Conservation (phyloP, 2,329 filamentous ascomycete genomes). For the Fusarium sp. region DNA sequence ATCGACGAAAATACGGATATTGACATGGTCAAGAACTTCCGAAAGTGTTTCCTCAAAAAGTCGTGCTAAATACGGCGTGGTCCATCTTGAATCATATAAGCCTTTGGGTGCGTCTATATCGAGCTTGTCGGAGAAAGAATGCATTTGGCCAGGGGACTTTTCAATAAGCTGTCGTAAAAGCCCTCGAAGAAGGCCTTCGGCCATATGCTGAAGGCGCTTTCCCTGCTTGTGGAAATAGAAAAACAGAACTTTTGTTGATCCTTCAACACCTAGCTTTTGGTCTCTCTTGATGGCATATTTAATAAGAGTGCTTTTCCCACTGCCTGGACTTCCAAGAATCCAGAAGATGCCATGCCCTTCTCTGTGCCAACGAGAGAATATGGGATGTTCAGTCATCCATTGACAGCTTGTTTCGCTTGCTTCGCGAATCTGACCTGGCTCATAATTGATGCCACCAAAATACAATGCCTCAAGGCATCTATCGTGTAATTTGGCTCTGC, state of each 20-base stretch:
- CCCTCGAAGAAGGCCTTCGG: neutral
- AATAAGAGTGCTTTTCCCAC: neutral
- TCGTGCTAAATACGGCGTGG: neutral
- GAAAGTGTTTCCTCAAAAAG: neutral
- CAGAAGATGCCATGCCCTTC: neutral
- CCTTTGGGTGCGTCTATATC: neutral
- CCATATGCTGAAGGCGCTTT: neutral
- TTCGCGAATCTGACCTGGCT: neutral
- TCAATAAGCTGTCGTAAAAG: neutral
- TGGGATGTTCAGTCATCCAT: neutral
- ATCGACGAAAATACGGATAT: neutral
- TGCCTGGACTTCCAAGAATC: neutral
- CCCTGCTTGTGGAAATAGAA: neutral
- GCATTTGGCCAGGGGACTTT: conserved; percentile 26
- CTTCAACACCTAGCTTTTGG: too few species aligned
- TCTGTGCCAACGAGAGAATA: neutral
- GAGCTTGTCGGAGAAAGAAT: neutral
- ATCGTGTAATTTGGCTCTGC: too few species aligned
- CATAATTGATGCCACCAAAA: neutral
- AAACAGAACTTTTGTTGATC: too few species aligned
- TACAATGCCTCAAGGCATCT: neutral
- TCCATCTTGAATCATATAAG: neutral
- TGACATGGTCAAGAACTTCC: neutral
- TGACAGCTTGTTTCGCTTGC: neutral
- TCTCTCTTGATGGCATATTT: neutral